Percentiles rank a stretch among this genome's conserved stretches.
Evolutionary conservation across 2,329 filamentous ascomycete species (phyloP).

Genomic region (Metarhizium guizhouense): DNA sequence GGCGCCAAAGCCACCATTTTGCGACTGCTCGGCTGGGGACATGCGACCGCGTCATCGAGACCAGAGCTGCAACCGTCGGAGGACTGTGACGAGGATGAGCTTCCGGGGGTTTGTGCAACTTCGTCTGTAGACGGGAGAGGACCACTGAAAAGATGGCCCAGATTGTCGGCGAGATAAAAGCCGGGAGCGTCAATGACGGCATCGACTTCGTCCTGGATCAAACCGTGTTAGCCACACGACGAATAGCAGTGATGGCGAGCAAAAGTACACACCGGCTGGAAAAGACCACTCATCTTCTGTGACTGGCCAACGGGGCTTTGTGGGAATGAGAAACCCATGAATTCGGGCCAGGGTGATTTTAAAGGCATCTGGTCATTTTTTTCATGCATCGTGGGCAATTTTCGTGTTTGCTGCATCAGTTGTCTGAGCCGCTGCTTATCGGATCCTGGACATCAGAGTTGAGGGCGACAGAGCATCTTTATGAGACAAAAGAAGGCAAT

Average conservation of each 20-base stretch:
- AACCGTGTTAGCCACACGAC: no score
- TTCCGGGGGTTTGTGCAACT: background rate
- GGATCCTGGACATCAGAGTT: background rate
- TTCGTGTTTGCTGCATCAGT: background rate
- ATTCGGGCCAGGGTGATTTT: background rate
- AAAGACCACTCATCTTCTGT: background rate
- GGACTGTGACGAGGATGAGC: background rate
- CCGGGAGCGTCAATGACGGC: background rate
- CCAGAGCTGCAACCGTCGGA: background rate
- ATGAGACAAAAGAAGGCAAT: background rate
- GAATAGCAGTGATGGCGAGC: background rate
- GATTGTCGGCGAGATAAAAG: background rate
- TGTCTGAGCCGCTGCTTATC: background rate
- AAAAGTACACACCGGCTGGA: background rate
- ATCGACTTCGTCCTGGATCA: background rate
- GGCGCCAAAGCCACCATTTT: background rate
- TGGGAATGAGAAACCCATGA: background rate
- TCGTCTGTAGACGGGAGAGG: background rate
- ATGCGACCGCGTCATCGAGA: background rate
- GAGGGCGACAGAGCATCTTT: background rate
- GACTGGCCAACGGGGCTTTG: background rate
- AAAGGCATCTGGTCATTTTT: background rate
- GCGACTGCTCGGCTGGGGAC: background rate
- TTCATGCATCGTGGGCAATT: background rate
- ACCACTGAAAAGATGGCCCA: background rate